These are phyloP conservation scores for Euphorbia celastroides DNA, from an alignment of 441 rosid genomes.

Conservation along the genomic window DNA sequence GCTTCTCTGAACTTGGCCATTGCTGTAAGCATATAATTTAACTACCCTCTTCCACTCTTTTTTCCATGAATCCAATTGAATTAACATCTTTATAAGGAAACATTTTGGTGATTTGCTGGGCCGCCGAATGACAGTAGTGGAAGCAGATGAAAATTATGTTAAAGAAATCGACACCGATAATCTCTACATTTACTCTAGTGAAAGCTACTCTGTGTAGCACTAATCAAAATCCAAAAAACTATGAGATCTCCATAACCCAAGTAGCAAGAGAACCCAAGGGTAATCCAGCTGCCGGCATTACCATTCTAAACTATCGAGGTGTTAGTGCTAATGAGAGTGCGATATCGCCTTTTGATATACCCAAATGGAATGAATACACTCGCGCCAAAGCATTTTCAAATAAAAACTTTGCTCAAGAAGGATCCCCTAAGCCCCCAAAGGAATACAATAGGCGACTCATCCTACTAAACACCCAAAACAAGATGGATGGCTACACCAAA, in stretches of 20 bases:
- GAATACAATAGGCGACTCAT: constrained; percentile 31
- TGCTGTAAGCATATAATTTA: constrained; percentile 35
- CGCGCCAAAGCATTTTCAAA: constrained; percentile 43
- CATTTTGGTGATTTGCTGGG: constrained; percentile 23
- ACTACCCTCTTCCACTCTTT: no score
- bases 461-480: constrained; percentile 70
- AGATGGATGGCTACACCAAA: constrained; percentile 35
- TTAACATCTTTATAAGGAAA: neutral
- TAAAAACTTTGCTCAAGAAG: constrained; percentile 24
- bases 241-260: constrained; percentile 61
- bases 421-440: constrained; percentile 40
- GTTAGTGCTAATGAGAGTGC: constrained; percentile 33
- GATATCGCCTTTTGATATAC: constrained; percentile 50
- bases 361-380: constrained; percentile 51
- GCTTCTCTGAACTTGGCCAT: constrained; percentile 76
- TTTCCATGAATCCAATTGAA: neutral
- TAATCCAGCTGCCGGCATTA: constrained; percentile 51
- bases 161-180: constrained; percentile 45
- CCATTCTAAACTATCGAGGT: constrained; percentile 47
- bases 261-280: constrained; percentile 49
- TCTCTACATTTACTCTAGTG: constrained; percentile 72
- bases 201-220: constrained; percentile 70
- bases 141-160: constrained; percentile 78
- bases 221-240: constrained; percentile 46
- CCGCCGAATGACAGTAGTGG: constrained; percentile 68